Conservation (phyloP, 371 early-diverging fungal species). For the Dentiscutata heterogama region DNA sequence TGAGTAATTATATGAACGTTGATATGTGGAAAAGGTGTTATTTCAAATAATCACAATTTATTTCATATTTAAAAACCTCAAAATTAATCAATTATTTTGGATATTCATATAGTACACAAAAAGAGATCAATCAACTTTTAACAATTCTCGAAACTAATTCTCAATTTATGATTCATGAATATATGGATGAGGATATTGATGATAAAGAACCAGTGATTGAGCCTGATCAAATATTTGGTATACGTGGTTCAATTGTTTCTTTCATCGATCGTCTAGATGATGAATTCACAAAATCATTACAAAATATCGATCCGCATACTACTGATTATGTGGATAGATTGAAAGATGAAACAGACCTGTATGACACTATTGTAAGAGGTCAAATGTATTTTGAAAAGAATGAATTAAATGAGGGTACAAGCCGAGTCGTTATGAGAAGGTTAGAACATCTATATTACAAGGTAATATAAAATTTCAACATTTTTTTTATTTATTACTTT, state of each 20-base stretch:
- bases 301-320: slow-evolving; percentile 96
- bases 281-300: slow-evolving; percentile 95
- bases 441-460: slow-evolving; percentile 98
- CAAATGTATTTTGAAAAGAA: slow-evolving; percentile 81
- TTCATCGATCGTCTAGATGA: slow-evolving; percentile 96
- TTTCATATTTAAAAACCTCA: background rate
- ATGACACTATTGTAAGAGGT: slow-evolving; percentile 88
- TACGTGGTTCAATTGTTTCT: slow-evolving; percentile 90
- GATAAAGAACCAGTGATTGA: slow-evolving; percentile 72
- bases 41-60: background rate
- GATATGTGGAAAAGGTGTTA: slow-evolving; percentile 81
- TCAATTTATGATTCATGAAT: slow-evolving; percentile 70
- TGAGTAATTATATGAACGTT: slow-evolving; percentile 75
- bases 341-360: slow-evolving; percentile 89
- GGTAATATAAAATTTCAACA: slow-evolving; percentile 49
- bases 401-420: slow-evolving; percentile 68
- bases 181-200: slow-evolving; percentile 70
- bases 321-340: slow-evolving; percentile 96
- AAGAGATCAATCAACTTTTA: slow-evolving; percentile 79
- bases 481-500: background rate
- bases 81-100: slow-evolving; percentile 11
- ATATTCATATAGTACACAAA: slow-evolving; percentile 59
- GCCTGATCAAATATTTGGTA: slow-evolving; percentile 62
- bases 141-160: slow-evolving; percentile 77
- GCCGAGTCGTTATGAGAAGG: slow-evolving; percentile 85